These are phyloP conservation scores for Tulasnella sp. DNA, from an alignment of 768 basidiomycete species.

Conservation along the genomic window DNA sequence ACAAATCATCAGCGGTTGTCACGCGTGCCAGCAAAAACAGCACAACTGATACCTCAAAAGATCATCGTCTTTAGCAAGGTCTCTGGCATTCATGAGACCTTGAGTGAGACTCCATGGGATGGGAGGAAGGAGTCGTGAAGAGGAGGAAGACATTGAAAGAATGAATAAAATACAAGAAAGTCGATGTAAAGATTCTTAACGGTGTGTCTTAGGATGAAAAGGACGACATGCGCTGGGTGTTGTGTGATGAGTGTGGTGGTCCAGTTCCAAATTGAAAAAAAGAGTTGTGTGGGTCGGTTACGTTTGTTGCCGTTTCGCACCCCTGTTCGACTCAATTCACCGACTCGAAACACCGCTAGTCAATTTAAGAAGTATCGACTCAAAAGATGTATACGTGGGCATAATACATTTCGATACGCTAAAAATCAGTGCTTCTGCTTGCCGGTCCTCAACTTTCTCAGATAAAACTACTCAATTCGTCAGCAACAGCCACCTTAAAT, in stretches of 20 bases:
- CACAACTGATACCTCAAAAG: constrained; percentile 44
- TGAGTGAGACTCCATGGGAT: constrained; percentile 15
- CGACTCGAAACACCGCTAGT: background rate
- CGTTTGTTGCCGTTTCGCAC: background rate
- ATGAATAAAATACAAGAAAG: constrained; percentile 5
- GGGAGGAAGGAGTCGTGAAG: constrained; percentile 4
- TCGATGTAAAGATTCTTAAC: background rate
- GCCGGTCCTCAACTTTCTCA: constrained; percentile 82
- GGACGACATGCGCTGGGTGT: too few relatives aligned
- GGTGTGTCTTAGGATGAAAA: too few relatives aligned
- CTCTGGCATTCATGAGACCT: constrained; percentile 30
- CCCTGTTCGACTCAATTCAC: background rate
- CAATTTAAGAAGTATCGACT: background rate
- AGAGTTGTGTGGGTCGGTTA: too few relatives aligned
- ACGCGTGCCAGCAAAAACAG: background rate
- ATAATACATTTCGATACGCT: too few relatives aligned
- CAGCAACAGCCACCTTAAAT: background rate
- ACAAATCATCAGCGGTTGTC: background rate
- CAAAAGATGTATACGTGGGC: constrained; percentile 28
- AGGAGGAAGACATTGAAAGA: background rate
- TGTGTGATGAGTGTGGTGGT: too few relatives aligned
- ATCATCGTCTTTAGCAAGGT: constrained; percentile 83
- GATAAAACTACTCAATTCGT: constrained; percentile 56
- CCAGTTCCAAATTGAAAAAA: too few relatives aligned
- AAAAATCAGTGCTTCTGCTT: constrained; percentile 98